phyloP scores from a whole-genome alignment of 108 stramenopile species.

The Pseudonitzschia delicatissima region DNA sequence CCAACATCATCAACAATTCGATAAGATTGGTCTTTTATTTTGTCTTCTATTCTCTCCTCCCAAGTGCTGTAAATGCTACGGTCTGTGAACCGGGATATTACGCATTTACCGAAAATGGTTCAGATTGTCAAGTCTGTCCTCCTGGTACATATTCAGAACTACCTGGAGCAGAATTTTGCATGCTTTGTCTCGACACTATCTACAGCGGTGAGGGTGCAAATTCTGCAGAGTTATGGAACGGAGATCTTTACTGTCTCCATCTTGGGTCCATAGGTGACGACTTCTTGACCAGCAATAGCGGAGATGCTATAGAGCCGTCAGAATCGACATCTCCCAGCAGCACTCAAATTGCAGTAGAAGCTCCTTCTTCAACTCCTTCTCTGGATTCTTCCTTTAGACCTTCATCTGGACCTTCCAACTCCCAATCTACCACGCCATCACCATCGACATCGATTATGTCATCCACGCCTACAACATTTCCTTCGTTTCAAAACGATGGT shows the following conservation, averaged over 20 bases:
- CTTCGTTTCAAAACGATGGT: background rate
- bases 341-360: background rate
- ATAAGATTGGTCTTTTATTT: too few relatives aligned
- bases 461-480: background rate
- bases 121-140: slow-evolving; percentile 21
- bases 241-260: slow-evolving; percentile 16
- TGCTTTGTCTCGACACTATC: slow-evolving; percentile 16
- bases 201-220: slow-evolving; percentile 22
- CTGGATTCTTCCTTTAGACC: background rate
- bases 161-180: slow-evolving; percentile 24
- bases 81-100: slow-evolving; percentile 23
- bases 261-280: background rate
- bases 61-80: background rate
- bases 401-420: background rate
- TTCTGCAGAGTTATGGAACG: slow-evolving; percentile 12
- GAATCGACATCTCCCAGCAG: background rate
- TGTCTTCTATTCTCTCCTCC: background rate
- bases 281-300: background rate
- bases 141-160: slow-evolving; percentile 13
- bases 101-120: background rate
- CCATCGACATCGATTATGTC: background rate
- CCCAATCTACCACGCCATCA: background rate
- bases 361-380: slow-evolving; percentile 4
- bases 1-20: background rate
- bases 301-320: background rate